Conservation (phyloP, 352 stramenopile species). For the Phytophthora rubi region DNA sequence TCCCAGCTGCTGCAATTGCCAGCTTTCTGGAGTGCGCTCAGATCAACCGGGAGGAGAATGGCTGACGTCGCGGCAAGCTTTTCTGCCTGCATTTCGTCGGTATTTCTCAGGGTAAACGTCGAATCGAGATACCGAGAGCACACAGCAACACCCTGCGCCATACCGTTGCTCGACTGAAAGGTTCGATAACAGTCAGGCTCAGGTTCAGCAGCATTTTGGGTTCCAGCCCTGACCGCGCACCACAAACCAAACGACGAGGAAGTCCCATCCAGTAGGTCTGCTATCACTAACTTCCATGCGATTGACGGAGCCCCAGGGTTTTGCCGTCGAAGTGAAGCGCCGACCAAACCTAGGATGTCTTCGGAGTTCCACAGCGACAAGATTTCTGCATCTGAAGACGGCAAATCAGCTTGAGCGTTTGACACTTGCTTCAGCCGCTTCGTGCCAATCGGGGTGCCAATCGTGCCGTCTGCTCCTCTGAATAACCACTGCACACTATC, state of each 20-base stretch:
- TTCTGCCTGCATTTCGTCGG: constrained; percentile 23
- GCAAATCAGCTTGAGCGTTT: constrained; percentile 8
- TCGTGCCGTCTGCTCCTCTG: constrained; percentile 14
- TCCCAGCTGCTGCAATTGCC: constrained; percentile 48
- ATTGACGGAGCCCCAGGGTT: constrained; percentile 28
- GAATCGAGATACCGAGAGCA: constrained; percentile 73
- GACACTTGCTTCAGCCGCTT: constrained; percentile 35
- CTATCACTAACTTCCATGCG: constrained; percentile 77
- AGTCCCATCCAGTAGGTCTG: constrained; percentile 64
- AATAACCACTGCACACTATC: constrained; percentile 60
- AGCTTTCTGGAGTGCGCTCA: constrained; percentile 47
- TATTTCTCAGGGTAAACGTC: constrained; percentile 33
- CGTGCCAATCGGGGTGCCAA: constrained; percentile 26
- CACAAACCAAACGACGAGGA: constrained; percentile 75
- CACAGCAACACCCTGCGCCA: constrained; percentile 38
- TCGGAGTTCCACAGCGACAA: constrained; percentile 39
- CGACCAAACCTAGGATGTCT: constrained; percentile 45
- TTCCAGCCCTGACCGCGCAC: constrained; percentile 66
- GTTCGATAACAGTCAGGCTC: constrained; percentile 37
- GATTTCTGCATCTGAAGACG: constrained; percentile 24
- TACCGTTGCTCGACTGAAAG: constrained; percentile 25
- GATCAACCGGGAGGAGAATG: constrained; percentile 63
- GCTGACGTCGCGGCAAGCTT: constrained; percentile 57
- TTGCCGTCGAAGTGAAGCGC: constrained; percentile 30
- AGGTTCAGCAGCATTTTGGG: constrained; percentile 37